phyloP scores from a whole-genome alignment of 306 rosid genomes.

The Ceratonia siliqua region DNA sequence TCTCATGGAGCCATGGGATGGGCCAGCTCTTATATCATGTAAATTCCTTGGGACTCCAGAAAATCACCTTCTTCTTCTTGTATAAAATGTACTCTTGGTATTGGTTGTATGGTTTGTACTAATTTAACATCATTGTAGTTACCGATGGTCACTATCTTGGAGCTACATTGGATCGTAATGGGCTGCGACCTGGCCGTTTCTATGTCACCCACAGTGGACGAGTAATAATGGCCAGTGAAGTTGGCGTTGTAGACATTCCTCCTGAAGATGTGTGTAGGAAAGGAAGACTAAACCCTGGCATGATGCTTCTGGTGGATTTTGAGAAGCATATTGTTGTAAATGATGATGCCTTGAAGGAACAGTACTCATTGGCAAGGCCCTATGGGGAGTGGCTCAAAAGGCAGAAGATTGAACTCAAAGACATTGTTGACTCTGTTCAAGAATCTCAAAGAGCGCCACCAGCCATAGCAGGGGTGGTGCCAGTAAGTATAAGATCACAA shows the following conservation, averaged over 20 bases:
- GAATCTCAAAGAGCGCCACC: slow-evolving; percentile 71
- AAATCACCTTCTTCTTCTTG: not conserved
- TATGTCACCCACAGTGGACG: slow-evolving; percentile 94
- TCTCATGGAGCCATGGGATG: slow-evolving; percentile 99
- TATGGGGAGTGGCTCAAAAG: slow-evolving; percentile 85
- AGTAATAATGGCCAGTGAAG: slow-evolving; percentile 98
- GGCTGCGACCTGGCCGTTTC: slow-evolving; percentile 96
- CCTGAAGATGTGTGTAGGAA: slow-evolving; percentile 85
- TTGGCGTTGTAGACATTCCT: slow-evolving; percentile 95
- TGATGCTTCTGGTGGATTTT: slow-evolving; percentile 99
- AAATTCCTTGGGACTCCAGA: slow-evolving; percentile 9
- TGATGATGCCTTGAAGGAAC: slow-evolving; percentile 90
- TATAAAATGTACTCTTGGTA: not conserved
- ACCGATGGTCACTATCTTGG: slow-evolving; percentile 98
- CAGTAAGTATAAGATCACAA: slow-evolving; percentile 53
- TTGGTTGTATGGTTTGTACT: slow-evolving; percentile 2
- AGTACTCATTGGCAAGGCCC: slow-evolving; percentile 88
- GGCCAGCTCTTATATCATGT: slow-evolving; percentile 99
- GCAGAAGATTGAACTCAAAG: slow-evolving; percentile 88
- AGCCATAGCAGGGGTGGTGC: slow-evolving; percentile 65
- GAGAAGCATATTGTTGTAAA: slow-evolving; percentile 90
- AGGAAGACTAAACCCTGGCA: slow-evolving; percentile 98
- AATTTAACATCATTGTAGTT: slow-evolving; percentile 52
- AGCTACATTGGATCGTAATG: slow-evolving; percentile 98
- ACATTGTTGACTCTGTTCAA: slow-evolving; percentile 70